Conservation (phyloP, 2,329 filamentous ascomycete genomes). For the Ceratocystis diversiconidia region DNA sequence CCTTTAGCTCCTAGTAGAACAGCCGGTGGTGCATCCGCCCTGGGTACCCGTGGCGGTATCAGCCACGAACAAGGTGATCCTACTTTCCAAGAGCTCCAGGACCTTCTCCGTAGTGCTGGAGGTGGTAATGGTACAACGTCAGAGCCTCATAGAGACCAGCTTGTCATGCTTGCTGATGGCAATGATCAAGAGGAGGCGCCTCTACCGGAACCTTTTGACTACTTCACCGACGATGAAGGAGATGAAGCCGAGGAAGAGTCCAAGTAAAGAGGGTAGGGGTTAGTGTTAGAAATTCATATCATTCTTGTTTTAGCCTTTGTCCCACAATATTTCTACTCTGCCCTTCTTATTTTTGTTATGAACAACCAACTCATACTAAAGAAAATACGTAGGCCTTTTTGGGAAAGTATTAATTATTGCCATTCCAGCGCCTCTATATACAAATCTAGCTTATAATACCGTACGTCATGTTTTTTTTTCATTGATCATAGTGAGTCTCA, state of each 20-base stretch:
- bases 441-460: not conserved
- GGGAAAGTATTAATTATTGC: not conserved
- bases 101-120: constrained; percentile 10
- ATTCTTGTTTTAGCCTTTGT: not conserved
- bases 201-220: constrained; percentile 60
- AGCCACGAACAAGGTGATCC: constrained; percentile 24
- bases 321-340: not conserved
- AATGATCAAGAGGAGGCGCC: constrained; percentile 60
- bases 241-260: constrained; percentile 22
- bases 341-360: not conserved
- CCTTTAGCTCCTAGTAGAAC: constrained; percentile 33
- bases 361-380: not conserved
- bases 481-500: not conserved
- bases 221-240: constrained; percentile 53
- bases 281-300: not conserved
- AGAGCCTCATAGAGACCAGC: not conserved
- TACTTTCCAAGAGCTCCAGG: constrained; percentile 21
- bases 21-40: constrained; percentile 23
- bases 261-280: not conserved
- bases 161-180: constrained; percentile 65
- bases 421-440: not conserved
- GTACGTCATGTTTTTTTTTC: not conserved
- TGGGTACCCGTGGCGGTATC: constrained; percentile 22
- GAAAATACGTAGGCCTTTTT: not conserved
- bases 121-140: not conserved